Evolutionary conservation across 2,329 filamentous ascomycete genomes (phyloP).

Genomic region (Plectosphaerella plurivora): DNA sequence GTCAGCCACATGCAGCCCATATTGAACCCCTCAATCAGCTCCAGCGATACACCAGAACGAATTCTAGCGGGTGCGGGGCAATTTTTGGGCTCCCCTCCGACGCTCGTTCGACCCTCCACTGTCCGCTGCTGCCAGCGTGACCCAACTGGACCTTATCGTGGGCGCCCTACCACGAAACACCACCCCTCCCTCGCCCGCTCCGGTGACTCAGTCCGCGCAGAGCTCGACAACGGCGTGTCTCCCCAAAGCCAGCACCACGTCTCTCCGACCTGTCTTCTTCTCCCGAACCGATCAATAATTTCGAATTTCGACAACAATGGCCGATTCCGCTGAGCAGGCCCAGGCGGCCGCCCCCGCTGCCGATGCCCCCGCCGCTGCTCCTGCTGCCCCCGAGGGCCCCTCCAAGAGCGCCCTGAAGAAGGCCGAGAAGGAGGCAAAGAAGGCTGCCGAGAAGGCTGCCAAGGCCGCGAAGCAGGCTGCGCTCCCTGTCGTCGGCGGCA

Average conservation of each 20-base stretch:
- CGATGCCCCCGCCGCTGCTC: constrained; percentile 16
- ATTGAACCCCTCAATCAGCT: neutral
- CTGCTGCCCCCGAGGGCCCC: constrained; percentile 22
- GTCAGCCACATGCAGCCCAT: neutral
- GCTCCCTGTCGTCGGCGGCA: constrained; percentile 48
- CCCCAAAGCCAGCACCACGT: neutral
- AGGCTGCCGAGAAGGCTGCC: constrained; percentile 56
- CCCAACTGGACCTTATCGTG: constrained; percentile 1
- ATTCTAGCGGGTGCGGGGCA: constrained; percentile 1
- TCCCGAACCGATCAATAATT: neutral
- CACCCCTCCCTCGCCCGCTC: neutral
- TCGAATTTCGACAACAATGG: neutral
- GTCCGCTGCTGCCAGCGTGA: neutral
- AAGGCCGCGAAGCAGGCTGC: constrained; percentile 58
- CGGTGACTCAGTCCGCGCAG: constrained; percentile 2
- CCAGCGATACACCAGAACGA: neutral
- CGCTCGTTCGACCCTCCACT: neutral
- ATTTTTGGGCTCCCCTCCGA: constrained; percentile 1
- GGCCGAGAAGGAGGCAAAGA: constrained; percentile 62
- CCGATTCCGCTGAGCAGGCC: constrained; percentile 3
- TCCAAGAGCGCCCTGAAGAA: constrained; percentile 45
- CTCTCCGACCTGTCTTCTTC: neutral
- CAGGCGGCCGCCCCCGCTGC: constrained; percentile 20
- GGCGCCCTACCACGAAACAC: neutral
- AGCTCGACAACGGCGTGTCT: neutral